Evolutionary conservation across 148 eudicot genomes (phyloP).

Genomic region (Chenopodium berlandieri): DNA sequence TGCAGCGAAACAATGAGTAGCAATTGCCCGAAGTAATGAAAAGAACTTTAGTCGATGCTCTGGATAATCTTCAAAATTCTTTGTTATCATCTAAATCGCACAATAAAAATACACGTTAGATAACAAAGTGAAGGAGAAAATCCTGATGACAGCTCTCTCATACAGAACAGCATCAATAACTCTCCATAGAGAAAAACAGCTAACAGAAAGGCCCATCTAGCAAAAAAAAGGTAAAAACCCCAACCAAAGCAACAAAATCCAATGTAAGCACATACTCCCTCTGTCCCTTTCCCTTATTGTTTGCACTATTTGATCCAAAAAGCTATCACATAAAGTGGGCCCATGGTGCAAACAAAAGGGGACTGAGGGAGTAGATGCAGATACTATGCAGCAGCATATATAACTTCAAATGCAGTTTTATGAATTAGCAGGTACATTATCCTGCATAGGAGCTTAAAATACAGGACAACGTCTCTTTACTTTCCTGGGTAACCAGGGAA

Average conservation of each 20-base stretch:
- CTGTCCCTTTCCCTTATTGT: too few species aligned
- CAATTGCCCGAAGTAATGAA: constrained; percentile 90
- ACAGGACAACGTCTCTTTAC: neutral
- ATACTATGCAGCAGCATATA: neutral
- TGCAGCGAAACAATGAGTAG: constrained; percentile 92
- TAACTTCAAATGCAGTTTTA: neutral
- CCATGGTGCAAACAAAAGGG: too few species aligned
- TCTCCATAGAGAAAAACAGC: neutral
- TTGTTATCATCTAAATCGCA: constrained; percentile 83
- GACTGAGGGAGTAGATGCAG: neutral
- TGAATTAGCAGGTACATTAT: neutral
- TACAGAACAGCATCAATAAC: neutral
- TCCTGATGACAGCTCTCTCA: neutral
- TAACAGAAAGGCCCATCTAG: neutral
- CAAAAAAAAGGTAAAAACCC: neutral
- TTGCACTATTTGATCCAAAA: too few species aligned
- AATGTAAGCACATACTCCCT: neutral
- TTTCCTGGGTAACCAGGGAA: neutral
- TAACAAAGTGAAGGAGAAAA: neutral
- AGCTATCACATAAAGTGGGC: too few species aligned
- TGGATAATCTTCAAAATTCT: constrained; percentile 98
- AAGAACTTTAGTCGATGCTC: constrained; percentile 98
- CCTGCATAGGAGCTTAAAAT: too few species aligned
- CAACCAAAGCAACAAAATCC: neutral
- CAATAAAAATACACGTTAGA: constrained; percentile 16